Evolutionary conservation across 768 basidiomycete species (phyloP).

Genomic region (Macrolepiota dolichaula): DNA sequence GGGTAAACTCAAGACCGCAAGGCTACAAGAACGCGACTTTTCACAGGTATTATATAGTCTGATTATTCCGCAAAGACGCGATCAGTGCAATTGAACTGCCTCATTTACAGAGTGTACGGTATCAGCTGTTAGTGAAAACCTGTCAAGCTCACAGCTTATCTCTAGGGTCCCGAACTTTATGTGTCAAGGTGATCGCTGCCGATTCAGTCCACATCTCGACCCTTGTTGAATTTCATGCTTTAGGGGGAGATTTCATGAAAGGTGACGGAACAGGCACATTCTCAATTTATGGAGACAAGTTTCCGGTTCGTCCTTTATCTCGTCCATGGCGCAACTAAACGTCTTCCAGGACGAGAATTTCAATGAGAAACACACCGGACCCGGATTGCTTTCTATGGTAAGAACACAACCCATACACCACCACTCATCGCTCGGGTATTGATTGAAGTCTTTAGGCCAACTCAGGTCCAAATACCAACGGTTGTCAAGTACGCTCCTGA

Average conservation of each 20-base stretch:
- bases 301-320: constrained; percentile 54
- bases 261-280: constrained; percentile 94
- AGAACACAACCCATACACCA: constrained; percentile 4
- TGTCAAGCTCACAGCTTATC: constrained; percentile 12
- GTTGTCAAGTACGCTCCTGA: constrained; percentile 62
- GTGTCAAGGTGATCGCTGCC: constrained; percentile 71
- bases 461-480: constrained; percentile 92
- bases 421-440: background rate
- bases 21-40: constrained; percentile 92
- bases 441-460: constrained; percentile 61
- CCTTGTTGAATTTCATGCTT: background rate
- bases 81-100: constrained; percentile 4
- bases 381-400: constrained; percentile 92
- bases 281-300: constrained; percentile 96
- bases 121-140: constrained; percentile 1
- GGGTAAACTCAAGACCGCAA: constrained; percentile 81
- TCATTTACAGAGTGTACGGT: constrained; percentile 63
- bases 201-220: background rate
- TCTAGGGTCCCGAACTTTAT: constrained; percentile 87
- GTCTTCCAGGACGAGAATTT: constrained; percentile 87
- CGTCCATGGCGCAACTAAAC: background rate
- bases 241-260: constrained; percentile 93
- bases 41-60: constrained; percentile 62
- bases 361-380: constrained; percentile 78
- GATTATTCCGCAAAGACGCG: background rate